A percentile compares a stretch with the other conserved stretches of the same genome.
Evolutionary conservation across 129 eudicot species (phyloP).

Genomic region (Centaurea solstitialis): DNA sequence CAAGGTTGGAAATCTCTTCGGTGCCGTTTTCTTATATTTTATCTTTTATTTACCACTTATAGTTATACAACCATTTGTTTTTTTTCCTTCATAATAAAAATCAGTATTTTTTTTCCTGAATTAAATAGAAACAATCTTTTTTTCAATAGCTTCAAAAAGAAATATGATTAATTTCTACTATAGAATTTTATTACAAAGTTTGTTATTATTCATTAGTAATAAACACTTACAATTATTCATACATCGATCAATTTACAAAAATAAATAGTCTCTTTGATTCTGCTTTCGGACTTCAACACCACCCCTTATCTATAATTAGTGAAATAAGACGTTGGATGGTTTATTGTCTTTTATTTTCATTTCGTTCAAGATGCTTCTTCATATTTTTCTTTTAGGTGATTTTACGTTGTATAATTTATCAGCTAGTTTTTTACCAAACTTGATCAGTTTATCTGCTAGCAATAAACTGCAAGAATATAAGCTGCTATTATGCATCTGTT

Average conservation of each 20-base stretch:
- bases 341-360: background rate
- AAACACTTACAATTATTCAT: too few species aligned
- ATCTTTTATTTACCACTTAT: background rate
- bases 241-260: background rate
- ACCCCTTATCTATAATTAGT: too few species aligned
- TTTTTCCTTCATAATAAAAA: too few species aligned
- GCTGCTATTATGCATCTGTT: background rate
- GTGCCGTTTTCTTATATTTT: background rate
- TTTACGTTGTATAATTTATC: background rate
- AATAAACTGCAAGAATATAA: background rate
- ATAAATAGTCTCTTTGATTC: background rate
- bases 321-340: background rate
- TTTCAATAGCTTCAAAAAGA: too few species aligned
- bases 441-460: too few species aligned
- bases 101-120: too few species aligned
- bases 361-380: background rate
- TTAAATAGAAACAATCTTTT: too few species aligned
- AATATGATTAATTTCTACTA: too few species aligned
- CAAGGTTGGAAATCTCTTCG: slow-evolving; percentile 47
- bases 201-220: background rate
- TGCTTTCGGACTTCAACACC: background rate
- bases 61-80: background rate
- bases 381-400: background rate
- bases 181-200: too few species aligned
- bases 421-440: background rate